Evolutionary conservation across 371 early-diverging fungal genomes (phyloP).

Genomic region (Mycotypha africana): DNA sequence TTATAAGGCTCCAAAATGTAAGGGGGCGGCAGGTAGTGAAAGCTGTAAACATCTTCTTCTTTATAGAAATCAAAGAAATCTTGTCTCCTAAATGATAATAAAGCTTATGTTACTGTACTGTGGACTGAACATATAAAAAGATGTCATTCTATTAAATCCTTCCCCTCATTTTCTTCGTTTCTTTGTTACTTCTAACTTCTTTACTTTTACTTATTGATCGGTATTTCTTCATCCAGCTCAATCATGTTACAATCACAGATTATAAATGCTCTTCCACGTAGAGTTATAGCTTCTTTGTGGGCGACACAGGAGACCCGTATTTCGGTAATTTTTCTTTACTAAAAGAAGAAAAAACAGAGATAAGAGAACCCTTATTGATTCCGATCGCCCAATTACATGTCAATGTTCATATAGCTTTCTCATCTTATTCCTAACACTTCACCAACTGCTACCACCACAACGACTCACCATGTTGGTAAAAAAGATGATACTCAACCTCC

Average conservation of each 20-base stretch:
- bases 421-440: slow-evolving; percentile 1
- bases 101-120: background rate
- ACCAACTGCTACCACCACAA: background rate
- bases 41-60: background rate
- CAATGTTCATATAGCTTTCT: slow-evolving; percentile 8
- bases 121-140: background rate
- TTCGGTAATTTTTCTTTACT: slow-evolving; percentile 19
- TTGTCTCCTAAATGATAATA: too few relatives aligned
- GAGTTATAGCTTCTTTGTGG: slow-evolving; percentile 32
- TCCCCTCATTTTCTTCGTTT: slow-evolving; percentile 4
- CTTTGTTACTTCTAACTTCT: background rate
- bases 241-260: slow-evolving; percentile 39
- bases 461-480: too few relatives aligned
- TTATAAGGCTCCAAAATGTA: background rate
- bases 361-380: too few relatives aligned
- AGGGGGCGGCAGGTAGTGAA: background rate
- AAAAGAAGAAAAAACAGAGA: background rate
- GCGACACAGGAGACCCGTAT: slow-evolving; percentile 35
- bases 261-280: slow-evolving; percentile 32
- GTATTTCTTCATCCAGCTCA: too few relatives aligned
- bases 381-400: background rate
- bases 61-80: slow-evolving; percentile 1
- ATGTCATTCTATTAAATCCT: background rate
- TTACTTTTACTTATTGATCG: too few relatives aligned
- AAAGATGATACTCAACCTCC: too few relatives aligned